Evolutionary conservation across 176 grass and related monocot genomes (phyloP).

Genomic region (Panicum miliaceum): DNA sequence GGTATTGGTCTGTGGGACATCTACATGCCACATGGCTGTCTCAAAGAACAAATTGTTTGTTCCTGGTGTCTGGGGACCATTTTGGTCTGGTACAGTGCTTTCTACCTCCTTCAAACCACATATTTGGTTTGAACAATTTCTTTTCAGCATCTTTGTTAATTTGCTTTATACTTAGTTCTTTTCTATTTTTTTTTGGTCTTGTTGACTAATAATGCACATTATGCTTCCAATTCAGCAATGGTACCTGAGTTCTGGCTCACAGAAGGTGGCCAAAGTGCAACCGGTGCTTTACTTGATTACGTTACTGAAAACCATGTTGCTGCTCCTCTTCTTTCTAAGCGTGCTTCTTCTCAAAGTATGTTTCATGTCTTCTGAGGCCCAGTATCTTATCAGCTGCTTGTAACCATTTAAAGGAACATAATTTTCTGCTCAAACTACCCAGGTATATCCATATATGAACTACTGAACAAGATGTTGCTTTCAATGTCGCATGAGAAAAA

Average conservation of each 20-base stretch:
- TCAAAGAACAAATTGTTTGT: slow-evolving; percentile 82
- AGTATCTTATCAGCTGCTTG: neutral
- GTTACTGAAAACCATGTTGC: slow-evolving; percentile 75
- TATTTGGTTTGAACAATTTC: slow-evolving; percentile 20
- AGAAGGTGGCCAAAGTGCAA: slow-evolving; percentile 97
- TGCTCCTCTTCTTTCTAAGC: slow-evolving; percentile 77
- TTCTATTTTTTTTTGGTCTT: slow-evolving; percentile 16
- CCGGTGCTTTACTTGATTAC: slow-evolving; percentile 85
- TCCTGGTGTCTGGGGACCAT: slow-evolving; percentile 93
- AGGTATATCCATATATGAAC: slow-evolving; percentile 87
- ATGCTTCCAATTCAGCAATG: slow-evolving; percentile 69
- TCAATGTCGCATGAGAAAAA: slow-evolving; percentile 71
- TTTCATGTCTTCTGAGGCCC: slow-evolving; percentile 38
- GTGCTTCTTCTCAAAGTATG: slow-evolving; percentile 80
- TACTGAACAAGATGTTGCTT: slow-evolving; percentile 85
- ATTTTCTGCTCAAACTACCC: slow-evolving; percentile 44
- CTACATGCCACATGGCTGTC: slow-evolving; percentile 95
- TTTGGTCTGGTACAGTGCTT: slow-evolving; percentile 82
- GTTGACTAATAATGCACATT: slow-evolving; percentile 20
- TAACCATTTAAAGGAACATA: neutral
- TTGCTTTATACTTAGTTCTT: slow-evolving; percentile 24
- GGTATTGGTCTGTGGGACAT: slow-evolving; percentile 96
- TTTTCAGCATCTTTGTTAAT: slow-evolving; percentile 29
- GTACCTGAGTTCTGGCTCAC: slow-evolving; percentile 91
- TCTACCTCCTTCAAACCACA: neutral